These are phyloP conservation scores for Xylaria sp. DNA, from an alignment of 2,329 filamentous ascomycete genomes.

Conservation along the genomic window DNA sequence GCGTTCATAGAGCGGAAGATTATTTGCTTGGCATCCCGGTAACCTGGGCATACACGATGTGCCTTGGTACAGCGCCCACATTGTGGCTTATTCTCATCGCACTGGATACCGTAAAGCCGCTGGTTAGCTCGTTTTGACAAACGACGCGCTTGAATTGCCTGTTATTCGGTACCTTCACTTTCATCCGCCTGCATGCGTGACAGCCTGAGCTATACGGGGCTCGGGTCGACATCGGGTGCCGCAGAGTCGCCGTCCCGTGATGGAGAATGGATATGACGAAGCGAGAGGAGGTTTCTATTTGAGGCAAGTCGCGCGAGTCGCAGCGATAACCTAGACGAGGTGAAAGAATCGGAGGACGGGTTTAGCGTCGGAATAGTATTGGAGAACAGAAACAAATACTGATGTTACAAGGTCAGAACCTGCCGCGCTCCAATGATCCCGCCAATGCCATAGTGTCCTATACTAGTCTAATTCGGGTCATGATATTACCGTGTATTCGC, in stretches of 20 bases:
- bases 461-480: conserved; percentile 15
- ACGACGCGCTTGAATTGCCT: background rate
- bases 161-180: conserved; percentile 29
- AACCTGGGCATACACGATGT: conserved; percentile 29
- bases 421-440: background rate
- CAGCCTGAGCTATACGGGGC: conserved; percentile 31
- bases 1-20: conserved; percentile 26
- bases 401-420: background rate
- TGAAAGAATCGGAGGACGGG: conserved; percentile 4
- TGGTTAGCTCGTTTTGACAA: conserved; percentile 5
- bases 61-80: conserved; percentile 30
- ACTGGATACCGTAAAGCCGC: conserved; percentile 13
- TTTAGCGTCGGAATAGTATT: background rate
- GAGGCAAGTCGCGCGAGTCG: conserved; percentile 17
- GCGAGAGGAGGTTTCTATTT: background rate
- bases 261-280: background rate
- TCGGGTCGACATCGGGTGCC: conserved; percentile 20
- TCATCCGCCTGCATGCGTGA: conserved; percentile 34
- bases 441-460: background rate
- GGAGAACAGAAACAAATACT: background rate
- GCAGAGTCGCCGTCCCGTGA: background rate
- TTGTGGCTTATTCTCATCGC: conserved; percentile 30
- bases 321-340: conserved; percentile 10
- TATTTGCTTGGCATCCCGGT: conserved; percentile 26
- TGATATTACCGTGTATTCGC: background rate